Base-by-base conservation (phyloP, 1,284 basidiomycete genomes). In the Melampsora americana region DNA sequence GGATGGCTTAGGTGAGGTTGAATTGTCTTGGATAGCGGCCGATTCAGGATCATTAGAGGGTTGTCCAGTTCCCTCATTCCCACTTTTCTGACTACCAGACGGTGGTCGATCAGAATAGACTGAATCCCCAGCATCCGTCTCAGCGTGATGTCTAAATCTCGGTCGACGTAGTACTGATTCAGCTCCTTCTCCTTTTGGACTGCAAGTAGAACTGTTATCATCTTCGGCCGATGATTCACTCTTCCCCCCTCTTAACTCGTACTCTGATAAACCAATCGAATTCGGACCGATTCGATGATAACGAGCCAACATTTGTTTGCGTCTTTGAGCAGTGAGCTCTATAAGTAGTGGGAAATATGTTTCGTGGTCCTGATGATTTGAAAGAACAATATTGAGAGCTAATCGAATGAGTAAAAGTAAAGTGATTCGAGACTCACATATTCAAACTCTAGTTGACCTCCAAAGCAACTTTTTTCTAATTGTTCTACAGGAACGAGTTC, bases 401-500 rank as follows among this genome's bases (percentile, higher is more conserved):
- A 12, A 66, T 56, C 28, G 14, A 48, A 5, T 23, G 5, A 18
- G 23, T 44, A 28, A 32, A 53, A 28, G 26, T n/a, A 14, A 7
- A 6, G 30, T 62, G 35, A 77, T 77, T 32, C 77, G 44, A 79
- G 85, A 62, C 89, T 87, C 77, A 94, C 89, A 81, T 91, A 95
- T 80, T 91, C 86, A 80, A 88, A 93, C 77, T 89, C 86, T 82
- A 90, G 89, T 9, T 88, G 85, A 3, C 93, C 93, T 20, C 92
- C 92, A 79, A 92, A 92, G 56, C 23, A 20, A 79, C 92, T 90
- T 1, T 87, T 87, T 80, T 93, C 91, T 9, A 95, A 87, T 79
- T 95, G 92, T 16, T 87, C 86, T 5, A 83, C 83, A 1, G 90
- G 89, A 30, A 95, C 87, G 56, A 93, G 88, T 75, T 92, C 90